Evolutionary conservation across 768 basidiomycete species (phyloP).

Genomic region (Boletus vermiculosoides): DNA sequence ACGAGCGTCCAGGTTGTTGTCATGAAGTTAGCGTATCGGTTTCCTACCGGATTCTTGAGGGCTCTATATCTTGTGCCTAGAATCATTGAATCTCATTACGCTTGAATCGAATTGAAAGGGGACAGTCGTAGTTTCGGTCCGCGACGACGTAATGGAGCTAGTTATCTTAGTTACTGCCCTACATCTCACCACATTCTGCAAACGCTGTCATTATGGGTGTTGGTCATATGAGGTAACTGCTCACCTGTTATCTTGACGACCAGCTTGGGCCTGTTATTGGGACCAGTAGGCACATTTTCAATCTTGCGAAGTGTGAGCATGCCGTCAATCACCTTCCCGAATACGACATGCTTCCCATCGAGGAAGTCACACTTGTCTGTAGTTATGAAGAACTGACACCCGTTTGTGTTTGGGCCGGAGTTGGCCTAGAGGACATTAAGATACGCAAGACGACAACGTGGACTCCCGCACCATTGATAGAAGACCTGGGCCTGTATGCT

Average conservation of each 20-base stretch:
- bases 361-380: slow-evolving; percentile 94
- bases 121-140: background rate
- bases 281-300: slow-evolving; percentile 91
- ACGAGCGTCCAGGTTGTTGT: background rate
- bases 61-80: background rate
- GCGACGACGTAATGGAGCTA: background rate
- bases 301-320: slow-evolving; percentile 96
- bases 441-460: background rate
- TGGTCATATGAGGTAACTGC: slow-evolving; percentile 15
- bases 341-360: slow-evolving; percentile 93
- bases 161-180: slow-evolving; percentile 11
- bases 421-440: slow-evolving; percentile 63
- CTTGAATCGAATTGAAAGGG: background rate
- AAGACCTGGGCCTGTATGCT: slow-evolving; percentile 82
- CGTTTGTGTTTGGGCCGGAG: slow-evolving; percentile 92
- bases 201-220: background rate
- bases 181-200: slow-evolving; percentile 62
- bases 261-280: slow-evolving; percentile 87
- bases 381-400: slow-evolving; percentile 98
- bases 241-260: slow-evolving; percentile 83
- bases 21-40: background rate
- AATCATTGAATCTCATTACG: background rate
- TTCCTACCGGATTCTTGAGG: background rate
- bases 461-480: slow-evolving; percentile 74
- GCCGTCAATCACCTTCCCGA: slow-evolving; percentile 86